Conservation (phyloP, 441 rosid genomes). For the Croton setiger region DNA sequence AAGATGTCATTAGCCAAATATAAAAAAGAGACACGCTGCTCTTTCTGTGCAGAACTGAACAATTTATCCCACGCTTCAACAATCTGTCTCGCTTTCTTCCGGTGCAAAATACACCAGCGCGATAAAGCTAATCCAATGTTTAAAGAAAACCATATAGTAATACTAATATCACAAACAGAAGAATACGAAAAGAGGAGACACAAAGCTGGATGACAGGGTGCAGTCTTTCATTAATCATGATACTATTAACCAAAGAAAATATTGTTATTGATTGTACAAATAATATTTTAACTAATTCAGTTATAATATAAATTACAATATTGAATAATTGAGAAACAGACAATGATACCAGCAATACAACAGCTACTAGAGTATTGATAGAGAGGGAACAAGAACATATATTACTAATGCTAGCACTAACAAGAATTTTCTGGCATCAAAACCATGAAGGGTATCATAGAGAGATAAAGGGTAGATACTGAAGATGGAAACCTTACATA, state of each 20-base stretch:
- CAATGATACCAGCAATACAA: neutral
- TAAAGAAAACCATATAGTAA: neutral
- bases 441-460: neutral
- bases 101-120: conserved; percentile 49
- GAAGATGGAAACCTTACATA: no score
- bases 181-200: neutral
- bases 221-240: neutral
- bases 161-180: neutral
- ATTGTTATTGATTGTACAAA: neutral
- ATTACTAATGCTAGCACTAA: neutral
- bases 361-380: neutral
- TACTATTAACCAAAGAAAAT: neutral
- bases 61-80: conserved; percentile 48
- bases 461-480: neutral
- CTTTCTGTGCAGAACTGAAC: conserved; percentile 42
- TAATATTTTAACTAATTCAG: neutral
- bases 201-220: neutral
- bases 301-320: neutral
- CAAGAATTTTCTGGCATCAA: neutral
- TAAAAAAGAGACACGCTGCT: conserved; percentile 42
- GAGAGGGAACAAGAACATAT: neutral
- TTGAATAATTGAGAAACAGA: neutral
- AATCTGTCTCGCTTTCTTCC: conserved; percentile 48
- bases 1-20: conserved; percentile 52
- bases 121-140: conserved; percentile 38